phyloP scores from a whole-genome alignment of 2,329 filamentous ascomycete genomes.

The Epichloe amarillans region DNA sequence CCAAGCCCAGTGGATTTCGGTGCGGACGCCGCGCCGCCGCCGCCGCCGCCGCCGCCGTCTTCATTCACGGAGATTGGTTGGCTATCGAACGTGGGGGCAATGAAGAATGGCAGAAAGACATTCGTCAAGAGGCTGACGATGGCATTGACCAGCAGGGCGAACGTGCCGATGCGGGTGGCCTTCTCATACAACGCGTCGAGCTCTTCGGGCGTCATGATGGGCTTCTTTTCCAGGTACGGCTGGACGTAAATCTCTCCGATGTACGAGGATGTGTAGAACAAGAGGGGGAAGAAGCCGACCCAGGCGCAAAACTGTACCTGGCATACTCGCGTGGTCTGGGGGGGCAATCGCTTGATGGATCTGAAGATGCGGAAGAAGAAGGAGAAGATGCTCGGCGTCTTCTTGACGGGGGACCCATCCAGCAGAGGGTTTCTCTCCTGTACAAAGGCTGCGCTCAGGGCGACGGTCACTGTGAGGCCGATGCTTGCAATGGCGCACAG shows the following conservation, averaged over 20 bases:
- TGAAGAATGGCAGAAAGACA: slow-evolving; percentile 71
- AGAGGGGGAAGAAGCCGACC: slow-evolving; percentile 90
- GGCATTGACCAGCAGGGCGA: slow-evolving; percentile 79
- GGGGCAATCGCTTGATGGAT: slow-evolving; percentile 66
- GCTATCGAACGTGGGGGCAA: slow-evolving; percentile 63
- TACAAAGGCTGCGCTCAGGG: slow-evolving; percentile 56
- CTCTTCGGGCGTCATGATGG: slow-evolving; percentile 61
- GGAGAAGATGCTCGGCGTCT: slow-evolving; percentile 51
- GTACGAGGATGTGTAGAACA: slow-evolving; percentile 92
- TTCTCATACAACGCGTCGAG: slow-evolving; percentile 71
- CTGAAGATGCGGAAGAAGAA: slow-evolving; percentile 72
- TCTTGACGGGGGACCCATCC: slow-evolving; percentile 45
- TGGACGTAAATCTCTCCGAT: slow-evolving; percentile 88
- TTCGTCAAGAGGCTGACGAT: slow-evolving; percentile 73
- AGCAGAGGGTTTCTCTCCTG: slow-evolving; percentile 68
- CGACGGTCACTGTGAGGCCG: slow-evolving; percentile 54
- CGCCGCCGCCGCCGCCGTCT: background rate
- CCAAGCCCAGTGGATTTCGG: background rate
- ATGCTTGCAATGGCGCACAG: slow-evolving; percentile 76
- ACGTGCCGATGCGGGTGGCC: slow-evolving; percentile 76
- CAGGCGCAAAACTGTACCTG: slow-evolving; percentile 74
- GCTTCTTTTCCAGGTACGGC: slow-evolving; percentile 63
- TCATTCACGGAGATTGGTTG: slow-evolving; percentile 15
- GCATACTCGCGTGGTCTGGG: slow-evolving; percentile 72
- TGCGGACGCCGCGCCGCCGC: background rate